Base-by-base conservation (phyloP, 2,329 filamentous ascomycete genomes). In the Penicillium sp. region DNA sequence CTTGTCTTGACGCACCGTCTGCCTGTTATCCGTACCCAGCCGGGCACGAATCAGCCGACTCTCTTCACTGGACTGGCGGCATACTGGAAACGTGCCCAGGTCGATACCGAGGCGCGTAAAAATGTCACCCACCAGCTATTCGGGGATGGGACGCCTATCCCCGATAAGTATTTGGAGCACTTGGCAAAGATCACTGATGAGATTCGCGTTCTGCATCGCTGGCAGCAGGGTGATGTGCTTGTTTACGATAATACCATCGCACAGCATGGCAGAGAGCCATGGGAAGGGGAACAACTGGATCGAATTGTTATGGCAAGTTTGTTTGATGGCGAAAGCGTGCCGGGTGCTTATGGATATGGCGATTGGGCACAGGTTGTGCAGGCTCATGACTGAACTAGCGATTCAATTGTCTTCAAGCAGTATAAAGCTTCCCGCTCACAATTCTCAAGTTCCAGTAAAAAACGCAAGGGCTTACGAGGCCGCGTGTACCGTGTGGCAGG, bases 241-340 rank as follows among this genome's bases (percentile, higher is more conserved):
- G 73, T 78, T 0, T 77, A 69, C 59, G 75, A 78, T 55, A 78
- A 78, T 57, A 58, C 74, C 13, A 71, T 77, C 59, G 69, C 74
- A 1, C 76, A 78, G 62, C 75, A 78, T 64, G 75, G 75, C 2
- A 64, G 75, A 43, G 64, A 77, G 59, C 75, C 75, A 0, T 77
- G 75, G 76, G 61, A 70, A 45, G 75, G 75, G 4, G 68, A 74
- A 45, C 75, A 77, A 56, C 55, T 58, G 1, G 74, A 77, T 60
- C 68, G 74, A 0, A 68, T 77, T 1, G 65, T 78, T 2, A 52
- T 77, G 58, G 75, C 75, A 7, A 77, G 75, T 58, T 53, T 77
- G 18, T 77, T 74, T 53, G 75, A 77, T 64, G 75, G 74, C 1
- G 60, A 69, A 6, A 60, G 56, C 22, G 72, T 77, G 4, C 75